These are phyloP conservation scores for Globisporangium carolinianum DNA, from an alignment of 352 stramenopile species.

Conservation along the genomic window DNA sequence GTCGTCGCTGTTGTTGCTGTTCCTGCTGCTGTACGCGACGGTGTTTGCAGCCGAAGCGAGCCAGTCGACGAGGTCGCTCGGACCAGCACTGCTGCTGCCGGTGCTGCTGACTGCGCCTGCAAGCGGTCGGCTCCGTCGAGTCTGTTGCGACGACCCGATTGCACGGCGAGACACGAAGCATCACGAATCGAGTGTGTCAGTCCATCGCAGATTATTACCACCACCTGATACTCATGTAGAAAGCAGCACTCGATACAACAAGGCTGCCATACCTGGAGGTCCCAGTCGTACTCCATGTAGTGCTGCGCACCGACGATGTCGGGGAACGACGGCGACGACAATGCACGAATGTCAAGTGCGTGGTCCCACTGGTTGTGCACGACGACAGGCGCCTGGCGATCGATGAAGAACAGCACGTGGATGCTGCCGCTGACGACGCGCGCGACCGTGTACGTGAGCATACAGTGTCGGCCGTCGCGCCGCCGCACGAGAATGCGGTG, in stretches of 20 bases:
- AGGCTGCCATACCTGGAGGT: slow-evolving; percentile 21
- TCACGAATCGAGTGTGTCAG: too few species aligned
- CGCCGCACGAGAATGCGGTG: slow-evolving; percentile 58
- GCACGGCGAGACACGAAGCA: too few species aligned
- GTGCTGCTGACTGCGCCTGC: not conserved
- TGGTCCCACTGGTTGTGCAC: slow-evolving; percentile 62
- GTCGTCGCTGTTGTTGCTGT: slow-evolving; percentile 2
- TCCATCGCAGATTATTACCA: too few species aligned
- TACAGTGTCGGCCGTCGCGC: slow-evolving; percentile 34
- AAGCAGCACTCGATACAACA: too few species aligned
- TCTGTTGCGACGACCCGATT: not conserved
- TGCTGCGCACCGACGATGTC: slow-evolving; percentile 44
- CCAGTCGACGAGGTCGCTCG: slow-evolving; percentile 23
- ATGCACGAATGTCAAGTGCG: slow-evolving; percentile 38
- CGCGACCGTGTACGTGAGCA: slow-evolving; percentile 69
- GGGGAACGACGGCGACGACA: slow-evolving; percentile 34
- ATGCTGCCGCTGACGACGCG: slow-evolving; percentile 35
- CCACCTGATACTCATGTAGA: too few species aligned
- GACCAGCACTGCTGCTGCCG: not conserved
- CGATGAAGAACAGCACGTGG: slow-evolving; percentile 61
- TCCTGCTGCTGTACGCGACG: slow-evolving; percentile 3
- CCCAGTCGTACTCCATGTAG: slow-evolving; percentile 78
- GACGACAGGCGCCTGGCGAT: slow-evolving; percentile 54
- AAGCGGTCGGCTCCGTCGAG: slow-evolving; percentile 2
- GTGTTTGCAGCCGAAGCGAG: slow-evolving; percentile 21